These are phyloP conservation scores for Colletotrichum noveboracense DNA, from an alignment of 2,329 filamentous ascomycete species.

Conservation along the genomic window DNA sequence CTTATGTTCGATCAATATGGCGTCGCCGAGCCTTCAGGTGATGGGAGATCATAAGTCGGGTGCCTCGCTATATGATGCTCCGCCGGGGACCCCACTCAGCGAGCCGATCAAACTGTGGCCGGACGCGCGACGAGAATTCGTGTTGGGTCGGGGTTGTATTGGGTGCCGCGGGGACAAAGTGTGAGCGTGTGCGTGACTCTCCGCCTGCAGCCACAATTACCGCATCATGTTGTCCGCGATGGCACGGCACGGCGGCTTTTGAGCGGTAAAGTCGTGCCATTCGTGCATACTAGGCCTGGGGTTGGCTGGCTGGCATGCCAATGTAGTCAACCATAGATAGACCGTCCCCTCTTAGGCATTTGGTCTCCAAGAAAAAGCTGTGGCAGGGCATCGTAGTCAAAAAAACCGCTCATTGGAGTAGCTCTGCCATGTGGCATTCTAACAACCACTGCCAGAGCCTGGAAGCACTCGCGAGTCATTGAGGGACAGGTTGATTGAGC, in stretches of 20 bases:
- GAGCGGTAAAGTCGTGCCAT: background rate
- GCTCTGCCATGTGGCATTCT: background rate
- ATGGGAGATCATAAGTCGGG: slow-evolving; percentile 21
- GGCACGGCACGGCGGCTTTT: background rate
- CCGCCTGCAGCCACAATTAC: background rate
- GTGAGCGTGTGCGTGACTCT: background rate
- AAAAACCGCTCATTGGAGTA: background rate
- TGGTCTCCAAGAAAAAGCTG: background rate
- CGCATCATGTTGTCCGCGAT: slow-evolving; percentile 1
- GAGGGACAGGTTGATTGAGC: background rate
- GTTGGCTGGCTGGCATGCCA: background rate
- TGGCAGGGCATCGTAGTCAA: background rate
- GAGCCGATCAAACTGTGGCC: slow-evolving; percentile 15
- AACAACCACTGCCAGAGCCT: background rate
- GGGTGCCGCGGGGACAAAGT: background rate
- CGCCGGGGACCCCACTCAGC: background rate
- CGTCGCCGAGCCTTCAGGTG: background rate
- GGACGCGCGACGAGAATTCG: background rate
- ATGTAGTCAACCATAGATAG: background rate
- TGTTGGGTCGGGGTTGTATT: background rate
- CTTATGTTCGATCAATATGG: background rate
- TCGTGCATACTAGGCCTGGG: background rate
- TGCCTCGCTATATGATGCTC: slow-evolving; percentile 20
- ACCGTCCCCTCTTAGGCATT: background rate
- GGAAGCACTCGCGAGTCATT: slow-evolving; percentile 8